Evolutionary conservation across 306 rosid genomes (phyloP).

Genomic region (Malus sieversii): DNA sequence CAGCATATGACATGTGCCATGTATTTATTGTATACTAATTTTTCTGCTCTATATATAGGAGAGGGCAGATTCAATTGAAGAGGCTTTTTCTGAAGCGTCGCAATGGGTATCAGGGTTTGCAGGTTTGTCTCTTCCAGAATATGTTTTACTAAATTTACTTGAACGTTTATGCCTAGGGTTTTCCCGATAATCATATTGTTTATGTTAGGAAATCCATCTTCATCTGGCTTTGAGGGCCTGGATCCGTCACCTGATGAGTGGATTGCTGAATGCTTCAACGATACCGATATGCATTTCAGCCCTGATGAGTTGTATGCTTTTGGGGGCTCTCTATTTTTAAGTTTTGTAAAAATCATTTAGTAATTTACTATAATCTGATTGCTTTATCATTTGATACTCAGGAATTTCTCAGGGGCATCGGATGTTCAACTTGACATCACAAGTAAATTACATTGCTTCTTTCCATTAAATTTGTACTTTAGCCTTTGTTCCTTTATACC

Average conservation of each 20-base stretch:
- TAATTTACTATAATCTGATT: constrained; percentile 21
- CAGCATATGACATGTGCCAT: not conserved
- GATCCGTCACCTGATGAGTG: constrained; percentile 61
- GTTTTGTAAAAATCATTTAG: constrained; percentile 2
- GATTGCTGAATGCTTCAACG: constrained; percentile 73
- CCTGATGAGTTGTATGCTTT: constrained; percentile 61
- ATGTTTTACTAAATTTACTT: not conserved
- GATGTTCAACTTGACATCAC: constrained; percentile 48
- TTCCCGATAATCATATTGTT: constrained; percentile 11
- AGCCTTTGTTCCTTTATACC: not conserved
- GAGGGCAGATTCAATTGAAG: constrained; percentile 34
- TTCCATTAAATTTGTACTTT: not conserved
- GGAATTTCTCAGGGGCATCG: constrained; percentile 47
- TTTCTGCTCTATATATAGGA: constrained; percentile 40
- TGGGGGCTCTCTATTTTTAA: constrained; percentile 6
- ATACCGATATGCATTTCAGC: constrained; percentile 50
- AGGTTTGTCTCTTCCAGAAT: constrained; percentile 41
- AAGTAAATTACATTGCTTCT: constrained; percentile 38
- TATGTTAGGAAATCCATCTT: constrained; percentile 44
- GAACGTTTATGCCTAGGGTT: not conserved
- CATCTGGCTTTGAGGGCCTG: constrained; percentile 44
- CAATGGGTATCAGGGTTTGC: constrained; percentile 42
- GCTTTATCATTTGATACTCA: constrained; percentile 32
- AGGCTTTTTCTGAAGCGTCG: constrained; percentile 32
- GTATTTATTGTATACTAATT: not conserved